Base-by-base conservation (phyloP, 2,329 filamentous ascomycete genomes). In the Hypoxylon rubiginosum region DNA sequence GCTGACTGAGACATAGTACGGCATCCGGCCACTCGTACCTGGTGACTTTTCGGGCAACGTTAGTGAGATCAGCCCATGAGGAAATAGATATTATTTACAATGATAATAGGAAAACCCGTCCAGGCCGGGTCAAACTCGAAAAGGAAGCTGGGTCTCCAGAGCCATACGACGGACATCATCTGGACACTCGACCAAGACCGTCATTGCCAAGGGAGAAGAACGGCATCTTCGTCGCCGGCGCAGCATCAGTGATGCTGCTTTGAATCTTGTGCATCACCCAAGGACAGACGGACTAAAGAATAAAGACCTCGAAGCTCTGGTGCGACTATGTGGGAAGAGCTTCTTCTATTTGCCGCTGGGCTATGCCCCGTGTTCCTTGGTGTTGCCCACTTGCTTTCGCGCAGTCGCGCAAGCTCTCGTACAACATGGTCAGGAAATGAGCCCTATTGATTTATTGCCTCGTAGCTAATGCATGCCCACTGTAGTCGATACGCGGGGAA, bases 331-430 rank as follows among this genome's bases (percentile, higher is more conserved):
- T 68, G 89, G 90, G 39, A 87, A 87, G 74, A 90, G 87, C 73
- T 78, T 86, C 30, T 78, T 92, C 51, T 86, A 88, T 70, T 79
- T 92, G 8, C 88, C 89, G 0, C 69, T 80, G 2, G 87, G 89
- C 57, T 87, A 90, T 70, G 81, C 88, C 3, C 83, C 87, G 0
- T 82, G 84, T 17, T 83, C 84, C 24, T 77, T 92, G 26, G 78
- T 86, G 17, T 78, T 92, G 30, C 90, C 90, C 8, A 91, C 89
- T 3, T 90, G 89, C 69, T 82, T 92, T 52, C 87, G 89, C 48
- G 89, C 90, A 9, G 88, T 87, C 8, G 88, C 86, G n/a, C 87
- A 91, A 68, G 84, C 88, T 74, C 82, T 92, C 9, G 81, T 88
- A 2, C 86, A 90, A 51, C 79, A 90, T 75, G 85, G 86, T 87